Evolutionary conservation across 768 basidiomycete genomes (phyloP).

Genomic region (Macrocybe gigantea): DNA sequence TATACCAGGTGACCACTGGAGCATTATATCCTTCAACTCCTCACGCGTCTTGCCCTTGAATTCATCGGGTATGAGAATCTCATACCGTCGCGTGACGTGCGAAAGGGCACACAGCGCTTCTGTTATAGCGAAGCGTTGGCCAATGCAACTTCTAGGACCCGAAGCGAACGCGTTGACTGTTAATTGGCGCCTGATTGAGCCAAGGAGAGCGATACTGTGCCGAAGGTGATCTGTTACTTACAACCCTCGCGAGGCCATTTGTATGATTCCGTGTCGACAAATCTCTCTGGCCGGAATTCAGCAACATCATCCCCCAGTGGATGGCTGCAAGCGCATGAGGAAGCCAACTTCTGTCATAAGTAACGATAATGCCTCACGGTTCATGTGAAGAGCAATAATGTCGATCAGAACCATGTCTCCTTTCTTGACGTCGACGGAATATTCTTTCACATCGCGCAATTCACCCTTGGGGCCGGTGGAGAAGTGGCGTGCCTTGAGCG

Average conservation of each 20-base stretch:
- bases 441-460: slow-evolving; percentile 20
- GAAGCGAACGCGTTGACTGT: slow-evolving; percentile 38
- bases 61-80: slow-evolving; percentile 32
- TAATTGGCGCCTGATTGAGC: not conserved
- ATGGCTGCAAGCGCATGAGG: slow-evolving; percentile 23
- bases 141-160: slow-evolving; percentile 42
- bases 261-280: slow-evolving; percentile 43
- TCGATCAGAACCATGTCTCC: slow-evolving; percentile 37
- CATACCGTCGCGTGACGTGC: slow-evolving; percentile 33
- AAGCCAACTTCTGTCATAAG: not conserved
- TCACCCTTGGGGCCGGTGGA: slow-evolving; percentile 15
- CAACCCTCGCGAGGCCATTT: slow-evolving; percentile 49
- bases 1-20: slow-evolving; percentile 30
- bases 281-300: slow-evolving; percentile 43
- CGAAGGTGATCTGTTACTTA: slow-evolving; percentile 13
- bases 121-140: slow-evolving; percentile 40
- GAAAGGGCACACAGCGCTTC: slow-evolving; percentile 39
- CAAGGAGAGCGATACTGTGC: not conserved
- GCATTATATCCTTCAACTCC: slow-evolving; percentile 25
- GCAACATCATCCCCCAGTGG: slow-evolving; percentile 42
- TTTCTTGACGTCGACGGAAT: slow-evolving; percentile 27
- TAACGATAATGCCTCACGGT: slow-evolving; percentile 25
- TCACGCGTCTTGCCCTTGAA: slow-evolving; percentile 19
- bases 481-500: slow-evolving; percentile 28
- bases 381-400: slow-evolving; percentile 36